Evolutionary conservation across 2,329 filamentous ascomycete species (phyloP), one percentile per base, ranked within the genome.

Genomic region (Metarhizium guizhouense): DNA sequence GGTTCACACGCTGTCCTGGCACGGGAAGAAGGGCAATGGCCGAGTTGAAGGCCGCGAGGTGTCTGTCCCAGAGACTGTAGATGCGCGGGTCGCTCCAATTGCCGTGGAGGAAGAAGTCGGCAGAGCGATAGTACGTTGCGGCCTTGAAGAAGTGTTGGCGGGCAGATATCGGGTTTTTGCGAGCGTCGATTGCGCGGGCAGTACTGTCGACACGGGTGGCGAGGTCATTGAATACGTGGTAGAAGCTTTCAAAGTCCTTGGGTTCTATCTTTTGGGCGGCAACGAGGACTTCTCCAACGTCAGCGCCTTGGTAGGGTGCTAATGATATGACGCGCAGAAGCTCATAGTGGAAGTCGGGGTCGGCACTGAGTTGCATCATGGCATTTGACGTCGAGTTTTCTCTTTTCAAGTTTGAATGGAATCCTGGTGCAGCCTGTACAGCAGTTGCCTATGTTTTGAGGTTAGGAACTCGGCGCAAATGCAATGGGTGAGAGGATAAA

Each of bases 11-110:
- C 56, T 73, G 55, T 1, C 69, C 73, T 1, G 71, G 66, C 2
- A 70, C 59, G 0, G 69, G 65, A 11, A 76, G 61, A 1, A 70
- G 55, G 1, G 65, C 59, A 6, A 72, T 62, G 1, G 68, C 76
- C 34, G 67, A 67, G 61, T 76, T 59, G 54, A 74, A 78, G 13
- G 67, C 68, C 2, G 57, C 56, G 0, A 62, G 61, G 54, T 73
- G 70, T 49, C 68, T 60, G 4, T 63, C 58, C 73, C 74, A 77
- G 0, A 73, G 53, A 0, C 54, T 61, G 50, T 67, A 64, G 54
- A 77, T 72, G 5, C 70, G 68, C 3, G 73, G 70, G 52, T 78
- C 70, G 13, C 54, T 65, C 66, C 63, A 66, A 61, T 78, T 71
- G 1, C 64, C 67, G 51, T 73, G 69, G 10, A 76, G 63, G 59